Percentiles rank a stretch among this genome's conserved stretches.
Conservation (phyloP, 495 filamentous ascomycete species). For the Tuber aestivum region DNA sequence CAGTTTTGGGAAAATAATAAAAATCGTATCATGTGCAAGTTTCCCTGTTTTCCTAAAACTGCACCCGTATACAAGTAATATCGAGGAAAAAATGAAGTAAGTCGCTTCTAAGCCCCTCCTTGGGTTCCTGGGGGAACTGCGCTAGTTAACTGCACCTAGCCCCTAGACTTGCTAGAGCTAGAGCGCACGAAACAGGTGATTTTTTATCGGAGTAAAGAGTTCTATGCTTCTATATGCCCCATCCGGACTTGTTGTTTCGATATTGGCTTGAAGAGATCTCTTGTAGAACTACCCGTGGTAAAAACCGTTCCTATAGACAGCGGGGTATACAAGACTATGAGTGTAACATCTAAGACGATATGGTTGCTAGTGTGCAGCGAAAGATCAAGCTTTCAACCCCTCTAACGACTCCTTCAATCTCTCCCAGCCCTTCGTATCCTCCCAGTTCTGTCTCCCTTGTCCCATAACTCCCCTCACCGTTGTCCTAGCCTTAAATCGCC, state of each 20-base stretch:
- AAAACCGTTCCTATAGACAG: background rate
- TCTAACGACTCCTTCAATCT: slow-evolving; percentile 56
- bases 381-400: slow-evolving; percentile 50
- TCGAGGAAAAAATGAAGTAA: background rate
- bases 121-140: background rate
- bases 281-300: background rate
- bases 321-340: background rate
- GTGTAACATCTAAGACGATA: background rate
- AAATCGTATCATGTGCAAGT: no score
- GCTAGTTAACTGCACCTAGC: background rate
- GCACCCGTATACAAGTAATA: no score
- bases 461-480: slow-evolving; percentile 75
- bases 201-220: background rate
- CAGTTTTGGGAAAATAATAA: no score
- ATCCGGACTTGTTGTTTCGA: background rate
- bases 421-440: slow-evolving; percentile 65
- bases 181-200: background rate
- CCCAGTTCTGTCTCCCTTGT: slow-evolving; percentile 76
- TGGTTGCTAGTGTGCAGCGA: background rate
- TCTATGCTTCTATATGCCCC: background rate
- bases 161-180: background rate
- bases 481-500: slow-evolving; percentile 83
- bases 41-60: no score
- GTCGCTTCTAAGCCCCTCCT: background rate
- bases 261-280: background rate